phyloP scores from a whole-genome alignment of 352 stramenopile species.

The Globisporangium uncinulatum region DNA sequence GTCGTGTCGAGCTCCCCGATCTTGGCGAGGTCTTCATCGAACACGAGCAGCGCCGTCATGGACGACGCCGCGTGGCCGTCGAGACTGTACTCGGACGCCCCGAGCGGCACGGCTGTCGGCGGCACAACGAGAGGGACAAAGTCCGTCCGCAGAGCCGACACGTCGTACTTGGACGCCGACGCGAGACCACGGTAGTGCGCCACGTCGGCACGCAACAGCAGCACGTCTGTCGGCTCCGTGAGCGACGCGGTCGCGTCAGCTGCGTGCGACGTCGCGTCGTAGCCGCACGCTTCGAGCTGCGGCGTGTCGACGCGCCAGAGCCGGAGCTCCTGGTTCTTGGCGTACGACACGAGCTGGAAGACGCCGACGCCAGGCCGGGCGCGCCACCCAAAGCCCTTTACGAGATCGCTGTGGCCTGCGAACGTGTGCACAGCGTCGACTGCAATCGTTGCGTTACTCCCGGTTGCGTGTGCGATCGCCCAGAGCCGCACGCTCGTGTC shows the following conservation, averaged over 20 bases:
- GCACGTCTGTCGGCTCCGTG: neutral
- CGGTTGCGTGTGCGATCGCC: conserved; percentile 33
- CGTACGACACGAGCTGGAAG: conserved; percentile 76
- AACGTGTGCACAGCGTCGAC: conserved; percentile 59
- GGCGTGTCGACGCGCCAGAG: conserved; percentile 65
- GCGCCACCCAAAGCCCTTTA: conserved; percentile 67
- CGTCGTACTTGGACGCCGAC: conserved; percentile 52
- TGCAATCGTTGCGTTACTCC: conserved; percentile 4
- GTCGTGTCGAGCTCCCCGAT: conserved; percentile 19
- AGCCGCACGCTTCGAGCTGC: conserved; percentile 57
- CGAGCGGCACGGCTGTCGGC: conserved; percentile 46
- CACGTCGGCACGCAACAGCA: conserved; percentile 22
- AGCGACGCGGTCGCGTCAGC: conserved; percentile 9
- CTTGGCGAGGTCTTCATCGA: conserved; percentile 72
- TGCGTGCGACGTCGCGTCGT: conserved; percentile 35
- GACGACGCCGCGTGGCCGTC: conserved; percentile 41
- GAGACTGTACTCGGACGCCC: conserved; percentile 57
- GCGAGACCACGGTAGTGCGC: conserved; percentile 17
- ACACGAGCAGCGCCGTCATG: conserved; percentile 44
- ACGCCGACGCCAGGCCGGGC: conserved; percentile 26
- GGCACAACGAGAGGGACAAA: conserved; percentile 69
- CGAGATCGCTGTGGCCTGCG: conserved; percentile 50
- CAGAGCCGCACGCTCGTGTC: conserved; percentile 64
- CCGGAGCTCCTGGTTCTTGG: conserved; percentile 74
- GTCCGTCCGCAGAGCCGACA: conserved; percentile 65